A percentile compares a stretch with the other conserved stretches of the same genome.
phyloP scores from a whole-genome alignment of 1,284 basidiomycete species.

The Marasmius fiardii region DNA sequence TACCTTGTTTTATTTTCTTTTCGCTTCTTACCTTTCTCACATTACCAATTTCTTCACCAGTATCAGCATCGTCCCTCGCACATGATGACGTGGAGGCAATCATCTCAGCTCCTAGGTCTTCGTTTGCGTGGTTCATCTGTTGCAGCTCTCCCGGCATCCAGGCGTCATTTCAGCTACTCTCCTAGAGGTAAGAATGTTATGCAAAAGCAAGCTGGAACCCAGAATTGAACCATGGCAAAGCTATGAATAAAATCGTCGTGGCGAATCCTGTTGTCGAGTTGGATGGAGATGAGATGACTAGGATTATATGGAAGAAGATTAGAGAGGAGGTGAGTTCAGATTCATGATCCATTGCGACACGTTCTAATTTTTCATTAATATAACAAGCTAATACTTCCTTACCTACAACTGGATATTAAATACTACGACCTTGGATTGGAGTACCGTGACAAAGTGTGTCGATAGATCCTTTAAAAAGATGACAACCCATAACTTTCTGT shows the following conservation, averaged over 20 bases:
- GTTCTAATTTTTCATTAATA: neutral
- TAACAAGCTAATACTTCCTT: constrained; percentile 86
- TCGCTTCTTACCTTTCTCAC: too few relatives aligned
- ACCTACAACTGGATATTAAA: constrained; percentile 94
- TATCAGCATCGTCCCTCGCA: neutral
- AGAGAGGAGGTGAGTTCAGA: constrained; percentile 74
- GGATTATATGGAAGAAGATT: constrained; percentile 99
- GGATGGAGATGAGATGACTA: constrained; percentile 96
- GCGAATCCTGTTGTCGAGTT: constrained; percentile 94
- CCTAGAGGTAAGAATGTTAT: neutral
- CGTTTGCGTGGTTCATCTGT: neutral
- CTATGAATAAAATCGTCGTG: constrained; percentile 69
- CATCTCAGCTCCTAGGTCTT: neutral
- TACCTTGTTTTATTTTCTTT: too few relatives aligned
- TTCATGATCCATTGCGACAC: neutral
- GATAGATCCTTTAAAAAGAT: neutral
- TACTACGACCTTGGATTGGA: constrained; percentile 97
- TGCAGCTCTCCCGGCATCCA: neutral
- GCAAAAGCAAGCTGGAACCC: neutral
- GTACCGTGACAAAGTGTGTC: constrained; percentile 78
- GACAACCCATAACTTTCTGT: constrained; percentile 9
- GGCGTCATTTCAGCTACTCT: neutral
- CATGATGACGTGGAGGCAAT: constrained; percentile 2
- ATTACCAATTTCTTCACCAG: too few relatives aligned
- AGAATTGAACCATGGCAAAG: neutral